Base-by-base conservation (phyloP, 2,329 filamentous ascomycete species). In the Shiraia sp. region DNA sequence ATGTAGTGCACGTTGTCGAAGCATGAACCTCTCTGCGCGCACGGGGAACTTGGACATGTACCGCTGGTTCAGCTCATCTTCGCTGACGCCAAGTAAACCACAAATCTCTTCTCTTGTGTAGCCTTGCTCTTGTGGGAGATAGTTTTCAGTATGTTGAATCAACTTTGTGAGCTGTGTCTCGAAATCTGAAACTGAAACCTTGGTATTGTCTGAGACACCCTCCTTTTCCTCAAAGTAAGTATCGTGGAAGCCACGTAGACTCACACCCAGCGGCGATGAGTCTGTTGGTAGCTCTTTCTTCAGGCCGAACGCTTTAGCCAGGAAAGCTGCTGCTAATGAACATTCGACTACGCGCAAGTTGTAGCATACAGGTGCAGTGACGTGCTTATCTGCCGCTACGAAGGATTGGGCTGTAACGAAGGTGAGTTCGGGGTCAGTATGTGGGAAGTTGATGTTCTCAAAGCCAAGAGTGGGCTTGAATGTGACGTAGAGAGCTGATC, bases 301-400 rank as follows among this genome's bases (percentile, higher is more conserved):
- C 25, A 86, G 62, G 2, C 74, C 74, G 47, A 83, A 76, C 28
- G 78, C 75, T 55, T 82, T 83, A 28, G 81, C 78, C 2, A 87
- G 70, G 22, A 85, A 78, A 12, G 80, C 75, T 3, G 93, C 90
- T 3, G 93, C 93, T 23, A 99, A 79, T 39, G 87, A 93, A 74
- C 90, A 95, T 72, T 99, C 93, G 26, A 96, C 93, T 1, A 99
- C 93, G 19, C 93, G 87, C 16, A 99, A 81, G 70, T 99, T 99
- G 77, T 97, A 99, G 77, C 92, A 90, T 51, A 95, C 85, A 0
- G 92, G 92, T 0, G 87, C 93, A 1, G 92, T 96, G 48, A 92
- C 87, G 63, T 93, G 88, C 74, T 99, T 99, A 76, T 97, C 91
- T 4, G 92, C 88, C 12, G 87, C 86, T 47, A 99, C 87, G 67